Evolutionary conservation across 2,329 filamentous ascomycete genomes (phyloP).

Genomic region (Xylariaceae sp.): DNA sequence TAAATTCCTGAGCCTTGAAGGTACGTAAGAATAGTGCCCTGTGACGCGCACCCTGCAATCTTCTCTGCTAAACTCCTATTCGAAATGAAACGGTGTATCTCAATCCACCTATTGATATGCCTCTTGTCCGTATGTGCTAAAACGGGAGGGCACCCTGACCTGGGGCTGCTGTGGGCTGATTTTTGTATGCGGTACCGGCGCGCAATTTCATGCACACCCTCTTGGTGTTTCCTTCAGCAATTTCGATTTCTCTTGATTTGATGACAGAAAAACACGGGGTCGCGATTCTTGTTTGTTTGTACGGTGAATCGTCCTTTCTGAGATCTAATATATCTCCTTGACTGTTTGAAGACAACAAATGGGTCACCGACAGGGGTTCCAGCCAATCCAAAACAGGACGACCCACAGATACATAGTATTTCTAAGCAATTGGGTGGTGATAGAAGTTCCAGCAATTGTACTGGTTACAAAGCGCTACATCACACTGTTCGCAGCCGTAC

Average conservation of each 20-base stretch:
- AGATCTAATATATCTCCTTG: no score
- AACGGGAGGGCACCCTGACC: neutral
- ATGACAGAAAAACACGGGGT: neutral
- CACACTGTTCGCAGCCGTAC: no score
- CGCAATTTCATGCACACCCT: neutral
- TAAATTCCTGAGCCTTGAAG: neutral
- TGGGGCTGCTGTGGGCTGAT: neutral
- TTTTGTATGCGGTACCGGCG: neutral
- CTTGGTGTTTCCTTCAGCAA: neutral
- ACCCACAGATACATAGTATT: no score
- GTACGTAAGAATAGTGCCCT: neutral
- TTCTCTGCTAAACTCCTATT: neutral
- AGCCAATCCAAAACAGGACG: no score
- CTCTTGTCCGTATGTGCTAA: neutral
- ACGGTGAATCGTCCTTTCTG: neutral
- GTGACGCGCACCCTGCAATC: neutral
- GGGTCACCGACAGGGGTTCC: no score
- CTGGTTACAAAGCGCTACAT: no score
- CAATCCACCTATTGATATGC: neutral
- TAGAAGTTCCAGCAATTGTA: no score
- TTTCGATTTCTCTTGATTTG: neutral
- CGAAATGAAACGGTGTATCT: neutral
- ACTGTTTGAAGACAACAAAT: no score
- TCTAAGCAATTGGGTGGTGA: no score
- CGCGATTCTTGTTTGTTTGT: conserved; percentile 1